These are phyloP conservation scores for Aureobasidium sp. DNA, from an alignment of 2,329 filamentous ascomycete species.

Conservation along the genomic window DNA sequence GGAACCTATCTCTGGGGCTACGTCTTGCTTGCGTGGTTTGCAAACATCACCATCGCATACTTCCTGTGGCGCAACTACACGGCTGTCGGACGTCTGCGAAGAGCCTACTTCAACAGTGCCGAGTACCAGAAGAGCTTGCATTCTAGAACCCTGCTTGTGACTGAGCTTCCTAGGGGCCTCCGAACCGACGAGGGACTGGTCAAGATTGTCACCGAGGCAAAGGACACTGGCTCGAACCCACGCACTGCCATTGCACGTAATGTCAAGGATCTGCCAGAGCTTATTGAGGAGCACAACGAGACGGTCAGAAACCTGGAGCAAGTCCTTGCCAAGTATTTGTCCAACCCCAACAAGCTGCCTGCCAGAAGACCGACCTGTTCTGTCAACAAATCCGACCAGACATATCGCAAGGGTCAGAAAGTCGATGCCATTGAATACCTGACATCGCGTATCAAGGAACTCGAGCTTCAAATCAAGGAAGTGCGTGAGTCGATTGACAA, in stretches of 20 bases:
- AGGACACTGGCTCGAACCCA: slow-evolving; percentile 70
- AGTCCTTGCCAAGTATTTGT: slow-evolving; percentile 82
- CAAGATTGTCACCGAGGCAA: slow-evolving; percentile 71
- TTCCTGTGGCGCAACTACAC: slow-evolving; percentile 91
- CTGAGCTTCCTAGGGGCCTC: slow-evolving; percentile 71
- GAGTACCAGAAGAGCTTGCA: slow-evolving; percentile 88
- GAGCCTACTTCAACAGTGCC: slow-evolving; percentile 72
- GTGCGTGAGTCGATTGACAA: slow-evolving; percentile 76
- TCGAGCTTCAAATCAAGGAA: slow-evolving; percentile 79
- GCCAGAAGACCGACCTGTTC: slow-evolving; percentile 68
- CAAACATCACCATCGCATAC: slow-evolving; percentile 66
- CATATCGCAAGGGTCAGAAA: slow-evolving; percentile 62
- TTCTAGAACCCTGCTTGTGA: slow-evolving; percentile 62
- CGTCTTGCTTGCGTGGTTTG: slow-evolving; percentile 53
- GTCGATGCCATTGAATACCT: slow-evolving; percentile 93
- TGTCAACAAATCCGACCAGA: slow-evolving; percentile 71
- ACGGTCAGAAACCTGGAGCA: slow-evolving; percentile 76
- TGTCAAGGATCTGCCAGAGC: slow-evolving; percentile 76
- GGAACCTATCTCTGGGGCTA: slow-evolving; percentile 51
- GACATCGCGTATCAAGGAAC: slow-evolving; percentile 71
- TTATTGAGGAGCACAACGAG: slow-evolving; percentile 78
- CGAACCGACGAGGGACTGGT: slow-evolving; percentile 82
- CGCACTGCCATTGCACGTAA: slow-evolving; percentile 81
- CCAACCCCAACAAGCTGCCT: slow-evolving; percentile 75
- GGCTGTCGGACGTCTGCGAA: slow-evolving; percentile 62